phyloP scores from a whole-genome alignment of 202 grass and related monocot species.

The Panicum hallii region DNA sequence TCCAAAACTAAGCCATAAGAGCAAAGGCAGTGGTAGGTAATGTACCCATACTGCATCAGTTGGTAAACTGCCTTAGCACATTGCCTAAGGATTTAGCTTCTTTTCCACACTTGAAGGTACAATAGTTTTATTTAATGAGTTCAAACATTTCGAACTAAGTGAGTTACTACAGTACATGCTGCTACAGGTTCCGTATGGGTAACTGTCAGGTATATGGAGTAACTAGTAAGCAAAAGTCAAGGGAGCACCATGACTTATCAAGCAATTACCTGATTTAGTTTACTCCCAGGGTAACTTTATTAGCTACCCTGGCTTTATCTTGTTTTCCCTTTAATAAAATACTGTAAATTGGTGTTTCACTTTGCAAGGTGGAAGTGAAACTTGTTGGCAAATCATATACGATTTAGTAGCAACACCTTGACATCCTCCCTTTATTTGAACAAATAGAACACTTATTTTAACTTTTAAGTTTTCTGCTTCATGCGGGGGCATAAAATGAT shows the following conservation, averaged over 20 bases:
- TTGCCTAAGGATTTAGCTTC: neutral
- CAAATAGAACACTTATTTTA: neutral
- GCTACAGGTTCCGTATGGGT: neutral
- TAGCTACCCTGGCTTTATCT: neutral
- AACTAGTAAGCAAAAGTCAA: constrained; percentile 11
- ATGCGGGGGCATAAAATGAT: neutral
- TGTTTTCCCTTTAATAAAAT: neutral
- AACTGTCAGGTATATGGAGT: neutral
- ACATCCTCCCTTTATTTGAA: neutral
- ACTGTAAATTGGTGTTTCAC: neutral
- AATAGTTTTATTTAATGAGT: neutral
- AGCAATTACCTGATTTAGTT: neutral
- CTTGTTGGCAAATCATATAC: neutral
- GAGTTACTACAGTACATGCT: constrained; percentile 5
- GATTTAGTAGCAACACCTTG: neutral
- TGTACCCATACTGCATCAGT: neutral
- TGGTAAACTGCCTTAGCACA: neutral
- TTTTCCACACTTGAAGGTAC: neutral
- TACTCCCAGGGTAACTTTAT: neutral
- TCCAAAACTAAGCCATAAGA: neutral
- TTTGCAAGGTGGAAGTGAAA: constrained; percentile 8
- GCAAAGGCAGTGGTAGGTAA: neutral
- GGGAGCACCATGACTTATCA: neutral
- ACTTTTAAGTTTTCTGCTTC: neutral
- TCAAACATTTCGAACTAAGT: neutral